Conservation (phyloP, 108 stramenopile genomes). For the Chaetoceros muelleri region DNA sequence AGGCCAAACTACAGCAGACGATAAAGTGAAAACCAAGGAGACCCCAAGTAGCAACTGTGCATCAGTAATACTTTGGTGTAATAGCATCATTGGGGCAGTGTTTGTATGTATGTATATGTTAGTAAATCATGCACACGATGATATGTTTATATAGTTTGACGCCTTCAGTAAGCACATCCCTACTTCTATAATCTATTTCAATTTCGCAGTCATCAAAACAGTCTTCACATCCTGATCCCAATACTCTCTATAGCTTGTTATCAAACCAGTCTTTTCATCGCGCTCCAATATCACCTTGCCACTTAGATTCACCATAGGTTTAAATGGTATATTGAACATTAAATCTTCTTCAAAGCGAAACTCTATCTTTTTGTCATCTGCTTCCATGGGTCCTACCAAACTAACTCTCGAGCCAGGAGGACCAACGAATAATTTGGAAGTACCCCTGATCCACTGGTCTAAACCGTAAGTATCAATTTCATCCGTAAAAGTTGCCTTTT, state of each 20-base stretch:
- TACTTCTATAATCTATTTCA: constrained; percentile 9
- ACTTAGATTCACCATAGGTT: constrained; percentile 50
- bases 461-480: constrained; percentile 82
- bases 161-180: too few relatives aligned
- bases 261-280: constrained; percentile 54
- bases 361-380: constrained; percentile 20
- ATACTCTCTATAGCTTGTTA: constrained; percentile 70
- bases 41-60: too few relatives aligned
- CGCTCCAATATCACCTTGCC: constrained; percentile 67
- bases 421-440: constrained; percentile 60
- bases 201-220: constrained; percentile 67
- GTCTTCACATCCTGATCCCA: constrained; percentile 81
- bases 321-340: constrained; percentile 72
- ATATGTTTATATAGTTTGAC: too few relatives aligned
- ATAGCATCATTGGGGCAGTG: too few relatives aligned
- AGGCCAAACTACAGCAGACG: too few relatives aligned
- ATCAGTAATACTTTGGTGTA: too few relatives aligned
- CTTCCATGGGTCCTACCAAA: constrained; percentile 50
- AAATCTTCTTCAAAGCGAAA: constrained; percentile 79
- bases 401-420: constrained; percentile 41
- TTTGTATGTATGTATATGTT: too few relatives aligned
- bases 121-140: too few relatives aligned
- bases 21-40: too few relatives aligned
- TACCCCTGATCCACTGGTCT: constrained; percentile 78
- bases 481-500: constrained; percentile 71